These are phyloP conservation scores for Barbatosphaeria neglecta DNA, from an alignment of 495 filamentous ascomycete species.

Conservation along the genomic window DNA sequence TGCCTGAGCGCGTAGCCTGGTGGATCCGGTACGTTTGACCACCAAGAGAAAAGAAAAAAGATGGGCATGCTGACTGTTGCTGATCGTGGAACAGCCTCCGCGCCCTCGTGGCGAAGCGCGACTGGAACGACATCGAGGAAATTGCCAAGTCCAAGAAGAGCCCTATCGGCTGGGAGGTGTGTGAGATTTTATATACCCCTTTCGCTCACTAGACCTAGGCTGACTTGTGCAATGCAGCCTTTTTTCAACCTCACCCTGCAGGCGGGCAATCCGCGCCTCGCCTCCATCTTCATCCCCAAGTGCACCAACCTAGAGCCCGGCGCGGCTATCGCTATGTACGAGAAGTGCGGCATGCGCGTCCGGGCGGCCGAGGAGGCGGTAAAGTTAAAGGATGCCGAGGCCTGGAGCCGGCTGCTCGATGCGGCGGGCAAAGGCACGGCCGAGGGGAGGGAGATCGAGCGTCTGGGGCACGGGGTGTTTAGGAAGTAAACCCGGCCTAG, in stretches of 20 bases:
- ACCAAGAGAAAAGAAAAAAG: too few species aligned
- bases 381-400: slow-evolving; percentile 62
- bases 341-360: slow-evolving; percentile 83
- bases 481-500: slow-evolving; percentile 19
- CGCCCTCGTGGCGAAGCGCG: slow-evolving; percentile 74
- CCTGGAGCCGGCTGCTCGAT: slow-evolving; percentile 35
- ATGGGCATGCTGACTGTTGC: too few species aligned
- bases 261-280: slow-evolving; percentile 83
- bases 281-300: slow-evolving; percentile 76
- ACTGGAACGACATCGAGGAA: slow-evolving; percentile 89
- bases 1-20: slow-evolving; percentile 79
- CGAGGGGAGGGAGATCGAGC: slow-evolving; percentile 37
- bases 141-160: slow-evolving; percentile 59
- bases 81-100: slow-evolving; percentile 46
- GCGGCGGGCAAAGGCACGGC: slow-evolving; percentile 27
- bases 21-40: slow-evolving; percentile 65
- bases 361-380: slow-evolving; percentile 90
- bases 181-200: slow-evolving; percentile 8
- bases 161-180: slow-evolving; percentile 94
- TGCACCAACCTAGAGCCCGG: slow-evolving; percentile 47
- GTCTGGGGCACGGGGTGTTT: slow-evolving; percentile 28
- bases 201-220: background rate
- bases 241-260: slow-evolving; percentile 84
- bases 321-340: slow-evolving; percentile 82
- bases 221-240: slow-evolving; percentile 37